phyloP scores from a whole-genome alignment of 768 basidiomycete genomes.

The Termitomyces eurrhizus region DNA sequence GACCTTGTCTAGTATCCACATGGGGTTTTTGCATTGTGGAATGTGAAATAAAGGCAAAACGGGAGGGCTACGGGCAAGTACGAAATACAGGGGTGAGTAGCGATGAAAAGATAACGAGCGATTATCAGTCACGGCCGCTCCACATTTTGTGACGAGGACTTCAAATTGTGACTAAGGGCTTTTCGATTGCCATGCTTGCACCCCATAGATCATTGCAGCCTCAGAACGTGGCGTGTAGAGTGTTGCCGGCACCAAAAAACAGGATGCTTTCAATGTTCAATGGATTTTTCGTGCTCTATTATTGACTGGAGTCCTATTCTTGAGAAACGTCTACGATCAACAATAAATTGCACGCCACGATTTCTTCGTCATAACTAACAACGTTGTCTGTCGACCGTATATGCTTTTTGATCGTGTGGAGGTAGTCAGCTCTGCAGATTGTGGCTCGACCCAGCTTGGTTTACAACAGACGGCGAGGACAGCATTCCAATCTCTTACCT shows the following conservation, averaged over 20 bases:
- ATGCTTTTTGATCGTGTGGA: not conserved
- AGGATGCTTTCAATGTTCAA: not conserved
- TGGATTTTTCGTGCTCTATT: not conserved
- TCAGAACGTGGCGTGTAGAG: not conserved
- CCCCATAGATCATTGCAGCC: too few species aligned
- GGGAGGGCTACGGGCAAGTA: too few species aligned
- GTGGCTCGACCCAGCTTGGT: not conserved
- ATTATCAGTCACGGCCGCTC: too few species aligned
- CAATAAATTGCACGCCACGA: not conserved
- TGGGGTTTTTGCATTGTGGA: too few species aligned
- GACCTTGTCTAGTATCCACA: too few species aligned
- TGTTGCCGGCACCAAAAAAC: not conserved
- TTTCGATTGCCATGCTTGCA: too few species aligned
- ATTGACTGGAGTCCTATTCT: not conserved
- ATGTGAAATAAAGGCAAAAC: too few species aligned
- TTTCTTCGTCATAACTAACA: not conserved
- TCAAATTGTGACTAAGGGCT: too few species aligned
- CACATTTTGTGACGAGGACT: too few species aligned
- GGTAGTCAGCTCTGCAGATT: not conserved
- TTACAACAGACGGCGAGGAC: not conserved
- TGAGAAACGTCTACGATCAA: not conserved
- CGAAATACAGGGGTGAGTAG: too few species aligned
- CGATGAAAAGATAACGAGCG: too few species aligned
- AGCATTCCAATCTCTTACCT: not conserved
- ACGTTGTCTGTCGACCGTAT: not conserved